These are phyloP conservation scores for Chamaecrista fasciculata DNA, from an alignment of 306 rosid species.

Conservation along the genomic window DNA sequence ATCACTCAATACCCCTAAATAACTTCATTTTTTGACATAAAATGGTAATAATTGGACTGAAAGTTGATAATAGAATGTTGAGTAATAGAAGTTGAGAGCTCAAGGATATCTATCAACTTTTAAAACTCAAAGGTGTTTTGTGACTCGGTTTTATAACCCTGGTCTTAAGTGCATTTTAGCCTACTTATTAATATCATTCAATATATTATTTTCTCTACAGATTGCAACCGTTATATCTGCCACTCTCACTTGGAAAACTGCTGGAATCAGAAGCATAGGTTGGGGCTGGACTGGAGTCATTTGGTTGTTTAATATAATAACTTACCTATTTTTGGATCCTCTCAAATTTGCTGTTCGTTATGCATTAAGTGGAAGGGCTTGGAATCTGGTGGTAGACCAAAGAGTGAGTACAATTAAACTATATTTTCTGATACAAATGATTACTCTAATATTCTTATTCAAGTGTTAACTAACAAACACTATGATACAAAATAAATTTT, in stretches of 20 bases:
- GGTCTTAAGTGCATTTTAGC: no score
- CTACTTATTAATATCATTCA: no score
- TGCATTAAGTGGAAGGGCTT: conserved; percentile 65
- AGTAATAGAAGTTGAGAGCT: no score
- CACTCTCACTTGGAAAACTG: conserved; percentile 34
- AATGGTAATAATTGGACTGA: no score
- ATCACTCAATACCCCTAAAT: no score
- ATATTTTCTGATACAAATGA: background rate
- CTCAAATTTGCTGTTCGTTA: conserved; percentile 70
- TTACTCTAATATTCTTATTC: background rate
- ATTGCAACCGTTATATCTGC: conserved; percentile 70
- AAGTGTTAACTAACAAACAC: no score
- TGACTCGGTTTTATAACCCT: no score
- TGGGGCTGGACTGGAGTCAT: conserved; percentile 73
- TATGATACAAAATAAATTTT: no score
- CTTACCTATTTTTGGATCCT: conserved; percentile 66
- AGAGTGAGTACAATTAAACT: conserved; percentile 47
- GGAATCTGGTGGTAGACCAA: conserved; percentile 65
- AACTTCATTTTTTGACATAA: no score
- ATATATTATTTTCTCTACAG: conserved; percentile 32
- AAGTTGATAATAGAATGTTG: no score
- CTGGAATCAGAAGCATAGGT: conserved; percentile 52
- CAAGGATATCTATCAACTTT: no score
- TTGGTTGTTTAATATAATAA: conserved; percentile 52
- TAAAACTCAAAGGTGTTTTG: no score